Base-by-base conservation (phyloP, 2,329 filamentous ascomycete genomes). In the Ophiocordyceps camponoti-saundersi region DNA sequence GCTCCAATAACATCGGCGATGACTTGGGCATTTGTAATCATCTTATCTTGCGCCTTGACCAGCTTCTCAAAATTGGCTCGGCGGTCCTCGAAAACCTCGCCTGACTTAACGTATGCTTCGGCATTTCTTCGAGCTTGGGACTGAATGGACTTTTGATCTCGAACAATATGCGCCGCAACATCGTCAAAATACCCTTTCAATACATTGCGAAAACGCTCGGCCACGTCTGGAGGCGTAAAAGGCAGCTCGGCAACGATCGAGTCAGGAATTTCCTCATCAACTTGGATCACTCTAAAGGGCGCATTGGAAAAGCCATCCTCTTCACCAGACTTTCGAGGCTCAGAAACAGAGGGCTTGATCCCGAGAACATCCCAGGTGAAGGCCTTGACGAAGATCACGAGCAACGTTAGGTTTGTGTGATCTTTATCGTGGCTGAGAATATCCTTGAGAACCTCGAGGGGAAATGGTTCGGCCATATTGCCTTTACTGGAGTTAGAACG, bases 51-150 rank as follows among this genome's bases (percentile, higher is more conserved):
- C 1, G 83, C 75, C 63, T 96, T 98, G 48, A 89, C 72, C 55
- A 92, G 84, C 62, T 89, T 95, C 61, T 98, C 93, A 54, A 93
- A 95, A 59, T 89, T 96, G 47, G 88, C 79, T 61, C 98, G 92
- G 45, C 92, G 83, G 58, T 98, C 92, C 61, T 98, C 92, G 53
- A 98, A 96, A 6, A 98, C 90, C 60, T 98, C 92, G 2, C 92
- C 92, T 36, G 92, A 96, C 59, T 95, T 95, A 56, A 98, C 90
- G 57, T 98, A 98, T 6, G 90, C 92, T 63, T 98, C 92, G 1
- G 92, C 90, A 64, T 98, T 98, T 55, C 90, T 88, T 52, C 88
- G 85, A 47, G 85, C 87, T 65, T 98, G 92, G 23, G 77, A 79
- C 46, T 80, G 77, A 40, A 98, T 81, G 40, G 84, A 82, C 62